Percentiles rank a stretch among this genome's conserved stretches.
Evolutionary conservation across 192 early-diverging fungal genomes (phyloP).

Genomic region (Lunasporangiospora selenospora): DNA sequence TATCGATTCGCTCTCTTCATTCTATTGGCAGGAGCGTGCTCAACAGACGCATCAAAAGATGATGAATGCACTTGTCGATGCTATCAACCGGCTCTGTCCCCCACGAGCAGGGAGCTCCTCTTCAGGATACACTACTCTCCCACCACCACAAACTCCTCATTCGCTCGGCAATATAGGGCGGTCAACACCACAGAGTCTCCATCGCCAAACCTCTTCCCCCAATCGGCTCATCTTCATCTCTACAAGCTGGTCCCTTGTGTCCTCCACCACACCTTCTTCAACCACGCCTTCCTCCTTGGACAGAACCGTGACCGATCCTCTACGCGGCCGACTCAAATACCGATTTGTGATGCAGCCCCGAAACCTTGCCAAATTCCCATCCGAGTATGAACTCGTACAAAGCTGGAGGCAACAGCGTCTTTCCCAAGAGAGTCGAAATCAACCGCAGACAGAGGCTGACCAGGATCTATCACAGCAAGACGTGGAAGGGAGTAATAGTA

Average conservation of each 20-base stretch:
- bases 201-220: no score
- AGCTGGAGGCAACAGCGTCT: conserved; percentile 16
- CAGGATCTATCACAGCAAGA: not conserved
- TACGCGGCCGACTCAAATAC: conserved; percentile 20
- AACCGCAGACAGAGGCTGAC: not conserved
- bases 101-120: no score
- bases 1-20: conserved; percentile 32
- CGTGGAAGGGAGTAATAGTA: not conserved
- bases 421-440: no score
- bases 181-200: no score
- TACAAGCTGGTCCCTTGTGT: conserved; percentile 24
- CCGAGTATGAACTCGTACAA: conserved; percentile 4
- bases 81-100: conserved; percentile 9
- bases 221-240: conserved; percentile 24
- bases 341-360: conserved; percentile 33
- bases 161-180: no score
- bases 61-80: conserved; percentile 13
- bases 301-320: conserved; percentile 20
- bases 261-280: not conserved
- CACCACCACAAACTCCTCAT: no score
- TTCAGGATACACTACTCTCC: no score
- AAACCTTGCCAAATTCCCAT: conserved; percentile 6
- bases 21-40: conserved; percentile 36
- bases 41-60: conserved; percentile 10
- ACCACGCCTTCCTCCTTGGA: not conserved